A percentile compares a stretch with the other conserved stretches of the same genome.
phyloP scores from a whole-genome alignment of 1,284 basidiomycete genomes.

The Vanrija sp. region DNA sequence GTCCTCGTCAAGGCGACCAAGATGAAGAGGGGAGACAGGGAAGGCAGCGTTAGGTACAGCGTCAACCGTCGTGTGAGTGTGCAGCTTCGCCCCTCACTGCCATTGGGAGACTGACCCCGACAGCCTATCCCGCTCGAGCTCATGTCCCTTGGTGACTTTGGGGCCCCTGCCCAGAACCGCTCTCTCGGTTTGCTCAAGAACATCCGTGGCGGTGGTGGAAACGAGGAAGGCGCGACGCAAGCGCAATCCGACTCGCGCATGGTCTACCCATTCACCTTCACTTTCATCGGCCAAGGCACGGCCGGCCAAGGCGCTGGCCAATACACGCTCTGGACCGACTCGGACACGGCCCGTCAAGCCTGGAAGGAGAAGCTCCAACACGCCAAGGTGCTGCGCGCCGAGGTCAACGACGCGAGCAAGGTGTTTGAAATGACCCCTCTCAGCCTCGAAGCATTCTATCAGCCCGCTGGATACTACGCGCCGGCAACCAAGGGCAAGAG shows the following conservation, averaged over 20 bases:
- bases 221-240: background rate
- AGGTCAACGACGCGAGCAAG: slow-evolving; percentile 86
- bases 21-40: slow-evolving; percentile 61
- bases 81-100: slow-evolving; percentile 53
- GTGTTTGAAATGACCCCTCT: slow-evolving; percentile 85
- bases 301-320: slow-evolving; percentile 59
- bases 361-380: slow-evolving; percentile 90
- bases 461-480: slow-evolving; percentile 57
- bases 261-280: slow-evolving; percentile 69
- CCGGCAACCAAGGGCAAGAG: slow-evolving; percentile 25
- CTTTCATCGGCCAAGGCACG: slow-evolving; percentile 77
- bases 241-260: slow-evolving; percentile 57
- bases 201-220: slow-evolving; percentile 36
- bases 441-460: slow-evolving; percentile 76
- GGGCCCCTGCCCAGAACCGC: slow-evolving; percentile 49
- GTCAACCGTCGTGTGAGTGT: slow-evolving; percentile 59
- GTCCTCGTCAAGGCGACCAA: slow-evolving; percentile 81
- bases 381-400: slow-evolving; percentile 74
- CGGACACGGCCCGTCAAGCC: slow-evolving; percentile 64
- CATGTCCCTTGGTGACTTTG: slow-evolving; percentile 73
- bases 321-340: slow-evolving; percentile 81
- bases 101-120: slow-evolving; percentile 35
- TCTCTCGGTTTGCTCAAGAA: slow-evolving; percentile 26
- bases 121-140: slow-evolving; percentile 83
- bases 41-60: slow-evolving; percentile 26